phyloP scores from a whole-genome alignment of 2,329 filamentous ascomycete species.

The Hypomyces perniciosus region DNA sequence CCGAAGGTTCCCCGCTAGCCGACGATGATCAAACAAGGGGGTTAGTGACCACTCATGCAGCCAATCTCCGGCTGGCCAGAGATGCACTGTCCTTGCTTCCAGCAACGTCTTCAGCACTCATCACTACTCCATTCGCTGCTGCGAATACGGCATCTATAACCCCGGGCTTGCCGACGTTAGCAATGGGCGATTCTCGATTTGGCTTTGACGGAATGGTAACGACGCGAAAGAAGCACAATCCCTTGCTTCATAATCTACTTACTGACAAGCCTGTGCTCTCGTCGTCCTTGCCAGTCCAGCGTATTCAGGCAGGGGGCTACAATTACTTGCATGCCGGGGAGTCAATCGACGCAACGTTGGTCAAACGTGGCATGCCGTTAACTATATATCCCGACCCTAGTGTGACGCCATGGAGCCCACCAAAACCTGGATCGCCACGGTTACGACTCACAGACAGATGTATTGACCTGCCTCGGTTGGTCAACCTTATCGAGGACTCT shows the following conservation, averaged over 20 bases:
- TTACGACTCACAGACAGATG: slow-evolving; percentile 71
- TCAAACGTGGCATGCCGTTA: slow-evolving; percentile 87
- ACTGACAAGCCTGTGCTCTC: slow-evolving; percentile 93
- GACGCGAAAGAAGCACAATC: slow-evolving; percentile 60
- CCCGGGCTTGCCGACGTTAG: slow-evolving; percentile 26
- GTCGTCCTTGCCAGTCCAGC: slow-evolving; percentile 74
- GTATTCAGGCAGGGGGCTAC: slow-evolving; percentile 40
- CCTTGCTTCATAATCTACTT: slow-evolving; percentile 88
- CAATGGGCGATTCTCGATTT: slow-evolving; percentile 46
- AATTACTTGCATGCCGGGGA: slow-evolving; percentile 26
- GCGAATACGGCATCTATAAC: slow-evolving; percentile 42
- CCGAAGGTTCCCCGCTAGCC: slow-evolving; percentile 22
- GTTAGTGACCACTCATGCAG: slow-evolving; percentile 43
- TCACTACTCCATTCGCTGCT: slow-evolving; percentile 81
- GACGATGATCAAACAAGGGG: slow-evolving; percentile 26
- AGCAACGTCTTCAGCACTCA: slow-evolving; percentile 75
- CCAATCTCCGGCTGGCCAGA: slow-evolving; percentile 69
- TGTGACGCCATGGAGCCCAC: slow-evolving; percentile 61
- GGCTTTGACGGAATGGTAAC: slow-evolving; percentile 45
- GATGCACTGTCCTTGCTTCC: slow-evolving; percentile 70
- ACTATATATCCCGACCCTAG: slow-evolving; percentile 76
- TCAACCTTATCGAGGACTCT: slow-evolving; percentile 87
- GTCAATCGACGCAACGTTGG: slow-evolving; percentile 62
- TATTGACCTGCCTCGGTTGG: slow-evolving; percentile 76
- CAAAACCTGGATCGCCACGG: slow-evolving; percentile 50